Percentiles rank a stretch among this genome's conserved stretches.
These are phyloP conservation scores for Suillus variegatus DNA, from an alignment of 768 basidiomycete species.

Conservation along the genomic window DNA sequence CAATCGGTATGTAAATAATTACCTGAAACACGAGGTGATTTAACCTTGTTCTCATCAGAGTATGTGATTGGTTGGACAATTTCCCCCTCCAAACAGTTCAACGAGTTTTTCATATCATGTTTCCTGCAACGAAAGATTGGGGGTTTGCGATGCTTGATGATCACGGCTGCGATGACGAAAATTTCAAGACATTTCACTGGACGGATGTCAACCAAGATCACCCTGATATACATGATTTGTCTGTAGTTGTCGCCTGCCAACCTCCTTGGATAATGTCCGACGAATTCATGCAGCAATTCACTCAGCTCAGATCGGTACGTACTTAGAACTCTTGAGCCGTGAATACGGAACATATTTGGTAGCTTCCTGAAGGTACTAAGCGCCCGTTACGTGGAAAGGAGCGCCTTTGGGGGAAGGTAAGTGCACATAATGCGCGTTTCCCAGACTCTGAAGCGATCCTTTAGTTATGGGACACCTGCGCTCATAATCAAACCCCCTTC, in stretches of 20 bases:
- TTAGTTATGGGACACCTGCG: slow-evolving; percentile 55
- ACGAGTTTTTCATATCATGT: slow-evolving; percentile 45
- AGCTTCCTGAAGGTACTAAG: slow-evolving; percentile 34
- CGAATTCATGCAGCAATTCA: slow-evolving; percentile 56
- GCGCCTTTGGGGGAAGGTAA: slow-evolving; percentile 64
- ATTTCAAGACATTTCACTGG: slow-evolving; percentile 52
- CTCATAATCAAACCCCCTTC: slow-evolving; percentile 46
- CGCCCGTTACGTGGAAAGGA: slow-evolving; percentile 48
- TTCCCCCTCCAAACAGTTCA: slow-evolving; percentile 35
- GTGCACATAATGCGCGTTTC: neutral
- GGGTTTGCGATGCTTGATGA: slow-evolving; percentile 38
- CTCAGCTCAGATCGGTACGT: slow-evolving; percentile 35
- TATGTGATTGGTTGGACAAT: slow-evolving; percentile 34
- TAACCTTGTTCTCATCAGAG: slow-evolving; percentile 15
- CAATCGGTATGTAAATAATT: slow-evolving; percentile 23
- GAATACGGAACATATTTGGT: slow-evolving; percentile 8
- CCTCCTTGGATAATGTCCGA: slow-evolving; percentile 59
- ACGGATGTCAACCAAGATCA: slow-evolving; percentile 25
- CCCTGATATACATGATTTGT: slow-evolving; percentile 30
- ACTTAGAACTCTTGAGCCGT: neutral
- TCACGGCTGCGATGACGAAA: slow-evolving; percentile 37
- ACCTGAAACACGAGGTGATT: neutral
- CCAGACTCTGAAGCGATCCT: slow-evolving; percentile 13
- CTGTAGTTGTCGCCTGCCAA: slow-evolving; percentile 57
- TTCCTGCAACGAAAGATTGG: slow-evolving; percentile 45